phyloP scores from a whole-genome alignment of 2,329 filamentous ascomycete genomes.

The Sarocladium strictum region DNA sequence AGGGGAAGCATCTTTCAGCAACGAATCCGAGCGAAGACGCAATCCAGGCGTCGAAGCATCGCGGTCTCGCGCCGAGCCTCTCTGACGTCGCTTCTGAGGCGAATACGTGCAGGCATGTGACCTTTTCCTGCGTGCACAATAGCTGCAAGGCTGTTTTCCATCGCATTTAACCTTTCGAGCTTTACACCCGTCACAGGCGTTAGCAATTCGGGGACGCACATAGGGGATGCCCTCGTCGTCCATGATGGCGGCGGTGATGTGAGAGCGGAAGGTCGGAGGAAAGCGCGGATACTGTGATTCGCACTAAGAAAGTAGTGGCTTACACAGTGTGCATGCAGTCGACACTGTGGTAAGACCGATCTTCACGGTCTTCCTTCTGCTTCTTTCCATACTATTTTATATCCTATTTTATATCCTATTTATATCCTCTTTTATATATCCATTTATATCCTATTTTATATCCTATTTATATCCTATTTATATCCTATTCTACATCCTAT shows the following conservation, averaged over 20 bases:
- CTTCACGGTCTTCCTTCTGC: too few species aligned
- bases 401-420: too few species aligned
- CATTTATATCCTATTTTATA: too few species aligned
- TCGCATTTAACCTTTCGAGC: conserved; percentile 51
- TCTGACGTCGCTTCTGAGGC: conserved; percentile 32
- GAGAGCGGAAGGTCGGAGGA: not conserved
- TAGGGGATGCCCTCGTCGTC: conserved; percentile 6
- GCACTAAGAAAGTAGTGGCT: too few species aligned
- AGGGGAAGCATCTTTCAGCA: not conserved
- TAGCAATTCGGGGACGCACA: conserved; percentile 40
- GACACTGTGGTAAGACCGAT: too few species aligned
- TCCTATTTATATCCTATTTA: too few species aligned
- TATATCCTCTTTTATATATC: not conserved
- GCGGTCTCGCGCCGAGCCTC: conserved; percentile 16
- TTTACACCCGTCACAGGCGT: conserved; percentile 50
- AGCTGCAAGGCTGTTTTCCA: conserved; percentile 45
- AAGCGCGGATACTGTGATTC: not conserved
- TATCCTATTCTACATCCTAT: not conserved
- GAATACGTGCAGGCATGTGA: conserved; percentile 42
- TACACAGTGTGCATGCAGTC: too few species aligned
- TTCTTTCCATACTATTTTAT: too few species aligned
- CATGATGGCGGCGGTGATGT: not conserved
- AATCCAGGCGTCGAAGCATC: not conserved
- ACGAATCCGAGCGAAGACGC: not conserved
- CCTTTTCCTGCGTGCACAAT: conserved; percentile 39